These are phyloP conservation scores for Salix purpurea DNA, from an alignment of 345 rosid species.

Conservation along the genomic window DNA sequence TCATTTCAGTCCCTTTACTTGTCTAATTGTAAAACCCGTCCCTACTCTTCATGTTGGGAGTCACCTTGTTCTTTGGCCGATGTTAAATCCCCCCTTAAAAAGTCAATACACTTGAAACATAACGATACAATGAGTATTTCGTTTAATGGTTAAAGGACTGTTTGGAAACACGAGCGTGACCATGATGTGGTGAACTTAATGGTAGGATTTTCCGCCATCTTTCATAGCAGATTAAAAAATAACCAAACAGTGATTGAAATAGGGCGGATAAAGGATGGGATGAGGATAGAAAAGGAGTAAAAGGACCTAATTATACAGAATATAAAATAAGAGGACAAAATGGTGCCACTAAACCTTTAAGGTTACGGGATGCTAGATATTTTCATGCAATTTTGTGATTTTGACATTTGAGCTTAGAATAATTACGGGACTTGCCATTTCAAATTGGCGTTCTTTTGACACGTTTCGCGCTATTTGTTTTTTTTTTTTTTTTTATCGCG, in stretches of 20 bases:
- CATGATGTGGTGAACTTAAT: too few relatives aligned
- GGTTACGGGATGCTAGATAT: conserved; percentile 28
- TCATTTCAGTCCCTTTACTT: too few relatives aligned
- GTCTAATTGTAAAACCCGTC: too few relatives aligned
- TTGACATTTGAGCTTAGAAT: background rate
- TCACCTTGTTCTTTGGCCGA: too few relatives aligned
- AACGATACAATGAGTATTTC: too few relatives aligned
- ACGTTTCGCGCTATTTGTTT: background rate
- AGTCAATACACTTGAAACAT: too few relatives aligned
- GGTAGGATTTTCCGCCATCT: too few relatives aligned
- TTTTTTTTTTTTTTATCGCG: background rate
- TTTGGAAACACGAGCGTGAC: fast-evolving
- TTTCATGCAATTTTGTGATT: background rate
- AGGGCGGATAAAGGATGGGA: background rate
- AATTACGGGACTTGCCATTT: conserved; percentile 40
- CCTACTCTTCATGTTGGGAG: too few relatives aligned
- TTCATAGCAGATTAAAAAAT: too few relatives aligned
- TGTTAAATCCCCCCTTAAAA: too few relatives aligned
- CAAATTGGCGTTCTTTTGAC: background rate
- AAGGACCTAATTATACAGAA: background rate
- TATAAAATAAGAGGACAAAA: background rate
- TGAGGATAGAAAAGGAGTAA: background rate
- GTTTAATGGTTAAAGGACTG: too few relatives aligned
- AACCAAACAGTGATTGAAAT: too few relatives aligned
- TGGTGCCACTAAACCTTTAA: fast-evolving